Evolutionary conservation across 768 basidiomycete species (phyloP).

Genomic region (Collybiopsis confluens): DNA sequence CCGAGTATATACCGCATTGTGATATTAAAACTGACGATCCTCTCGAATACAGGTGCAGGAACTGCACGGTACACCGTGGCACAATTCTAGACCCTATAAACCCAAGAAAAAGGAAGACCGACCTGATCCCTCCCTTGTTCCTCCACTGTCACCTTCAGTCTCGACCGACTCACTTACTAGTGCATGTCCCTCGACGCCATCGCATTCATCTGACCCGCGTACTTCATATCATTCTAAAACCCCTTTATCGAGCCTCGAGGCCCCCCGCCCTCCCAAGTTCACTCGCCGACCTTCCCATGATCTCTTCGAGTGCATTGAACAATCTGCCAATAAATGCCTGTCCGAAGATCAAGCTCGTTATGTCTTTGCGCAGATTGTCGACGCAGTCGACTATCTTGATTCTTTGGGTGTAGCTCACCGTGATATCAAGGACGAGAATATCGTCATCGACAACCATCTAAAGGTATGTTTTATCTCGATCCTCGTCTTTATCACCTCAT

Average conservation of each 20-base stretch:
- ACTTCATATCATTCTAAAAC: background rate
- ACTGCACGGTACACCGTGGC: constrained; percentile 90
- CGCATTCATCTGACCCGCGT: constrained; percentile 8
- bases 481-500: background rate
- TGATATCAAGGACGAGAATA: constrained; percentile 96
- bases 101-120: constrained; percentile 18
- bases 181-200: constrained; percentile 14
- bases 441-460: constrained; percentile 71
- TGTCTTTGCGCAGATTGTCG: constrained; percentile 85
- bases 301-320: constrained; percentile 94
- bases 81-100: constrained; percentile 29
- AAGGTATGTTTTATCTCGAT: constrained; percentile 43
- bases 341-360: constrained; percentile 74
- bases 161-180: constrained; percentile 37
- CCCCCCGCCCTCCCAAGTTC: constrained; percentile 34
- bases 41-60: constrained; percentile 70
- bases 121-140: constrained; percentile 35
- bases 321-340: constrained; percentile 73
- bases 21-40: constrained; percentile 6
- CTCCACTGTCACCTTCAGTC: constrained; percentile 53
- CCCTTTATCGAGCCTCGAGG: constrained; percentile 14
- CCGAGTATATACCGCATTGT: background rate
- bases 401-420: constrained; percentile 85
- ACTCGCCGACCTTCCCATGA: constrained; percentile 82
- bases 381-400: constrained; percentile 79